A percentile compares a stretch with the other conserved stretches of the same genome.
phyloP scores from a whole-genome alignment of 345 rosid genomes.

The Melaleuca alternifolia region DNA sequence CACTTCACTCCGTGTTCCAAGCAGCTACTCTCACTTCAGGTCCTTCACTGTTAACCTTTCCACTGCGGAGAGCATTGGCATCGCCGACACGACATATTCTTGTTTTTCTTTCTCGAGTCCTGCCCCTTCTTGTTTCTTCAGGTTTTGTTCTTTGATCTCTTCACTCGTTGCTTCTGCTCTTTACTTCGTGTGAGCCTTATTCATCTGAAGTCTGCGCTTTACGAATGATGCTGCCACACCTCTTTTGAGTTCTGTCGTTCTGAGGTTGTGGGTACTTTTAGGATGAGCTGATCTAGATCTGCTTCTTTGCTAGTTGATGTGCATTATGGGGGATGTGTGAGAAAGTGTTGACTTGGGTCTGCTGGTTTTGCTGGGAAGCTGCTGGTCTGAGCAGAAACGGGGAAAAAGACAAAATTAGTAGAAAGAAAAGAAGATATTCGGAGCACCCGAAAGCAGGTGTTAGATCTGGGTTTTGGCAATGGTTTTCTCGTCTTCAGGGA shows the following conservation, averaged over 20 bases:
- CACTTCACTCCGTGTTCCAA: neutral
- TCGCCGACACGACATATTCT: neutral
- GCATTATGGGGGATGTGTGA: neutral
- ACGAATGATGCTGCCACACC: neutral
- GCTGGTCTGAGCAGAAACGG: too few species aligned
- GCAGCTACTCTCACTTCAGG: neutral
- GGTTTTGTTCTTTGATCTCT: neutral
- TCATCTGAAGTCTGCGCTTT: neutral
- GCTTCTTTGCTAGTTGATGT: conserved; percentile 4
- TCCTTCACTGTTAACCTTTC: neutral
- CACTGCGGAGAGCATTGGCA: neutral
- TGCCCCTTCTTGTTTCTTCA: neutral
- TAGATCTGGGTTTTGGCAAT: neutral
- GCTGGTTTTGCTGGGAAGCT: too few species aligned
- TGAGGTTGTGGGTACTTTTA: neutral
- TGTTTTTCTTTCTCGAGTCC: neutral
- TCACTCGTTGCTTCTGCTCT: neutral
- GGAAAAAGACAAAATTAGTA: too few species aligned
- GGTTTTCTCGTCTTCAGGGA: neutral
- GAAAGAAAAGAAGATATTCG: too few species aligned
- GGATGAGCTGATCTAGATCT: conserved; percentile 24
- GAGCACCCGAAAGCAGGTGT: neutral
- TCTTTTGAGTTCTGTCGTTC: neutral
- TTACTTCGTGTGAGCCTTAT: neutral
- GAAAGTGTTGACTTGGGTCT: neutral